These are phyloP conservation scores for Simplicillium sp. DNA, from an alignment of 2,329 filamentous ascomycete genomes.

Conservation along the genomic window DNA sequence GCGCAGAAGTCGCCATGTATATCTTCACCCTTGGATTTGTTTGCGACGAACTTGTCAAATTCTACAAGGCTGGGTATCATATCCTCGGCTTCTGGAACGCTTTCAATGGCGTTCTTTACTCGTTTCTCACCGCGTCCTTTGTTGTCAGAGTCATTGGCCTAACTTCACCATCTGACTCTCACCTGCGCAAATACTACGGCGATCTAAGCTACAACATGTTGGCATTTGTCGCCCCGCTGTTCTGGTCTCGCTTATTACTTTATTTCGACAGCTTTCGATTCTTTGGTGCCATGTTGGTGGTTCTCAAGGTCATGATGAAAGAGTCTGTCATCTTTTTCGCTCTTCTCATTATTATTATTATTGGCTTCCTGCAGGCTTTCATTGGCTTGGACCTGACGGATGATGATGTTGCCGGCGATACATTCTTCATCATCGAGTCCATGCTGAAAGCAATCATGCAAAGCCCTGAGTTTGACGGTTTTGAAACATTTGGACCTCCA, in stretches of 20 bases:
- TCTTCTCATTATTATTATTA: slow-evolving; percentile 70
- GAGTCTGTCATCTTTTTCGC: slow-evolving; percentile 95
- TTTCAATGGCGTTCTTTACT: slow-evolving; percentile 80
- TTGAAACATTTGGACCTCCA: slow-evolving; percentile 83
- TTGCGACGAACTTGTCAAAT: slow-evolving; percentile 76
- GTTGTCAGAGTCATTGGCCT: slow-evolving; percentile 71
- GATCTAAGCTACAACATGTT: slow-evolving; percentile 86
- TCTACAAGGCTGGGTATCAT: slow-evolving; percentile 87
- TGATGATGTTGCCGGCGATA: slow-evolving; percentile 57
- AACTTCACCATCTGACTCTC: slow-evolving; percentile 39
- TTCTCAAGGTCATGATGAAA: slow-evolving; percentile 91
- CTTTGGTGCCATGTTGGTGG: slow-evolving; percentile 96
- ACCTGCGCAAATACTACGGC: slow-evolving; percentile 54
- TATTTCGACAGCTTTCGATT: slow-evolving; percentile 92
- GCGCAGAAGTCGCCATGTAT: slow-evolving; percentile 77
- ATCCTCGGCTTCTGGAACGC: slow-evolving; percentile 97
- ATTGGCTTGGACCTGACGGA: slow-evolving; percentile 83
- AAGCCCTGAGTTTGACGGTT: slow-evolving; percentile 78
- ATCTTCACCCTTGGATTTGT: slow-evolving; percentile 87
- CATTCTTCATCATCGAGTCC: slow-evolving; percentile 63
- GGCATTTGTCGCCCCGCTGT: slow-evolving; percentile 89
- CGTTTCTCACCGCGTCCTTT: slow-evolving; percentile 69
- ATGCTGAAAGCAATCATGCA: slow-evolving; percentile 91
- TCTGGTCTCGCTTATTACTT: slow-evolving; percentile 86
- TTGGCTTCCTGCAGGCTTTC: slow-evolving; percentile 89